Conservation (phyloP, 1,139 yeast species). For the Taphrina pruni region DNA sequence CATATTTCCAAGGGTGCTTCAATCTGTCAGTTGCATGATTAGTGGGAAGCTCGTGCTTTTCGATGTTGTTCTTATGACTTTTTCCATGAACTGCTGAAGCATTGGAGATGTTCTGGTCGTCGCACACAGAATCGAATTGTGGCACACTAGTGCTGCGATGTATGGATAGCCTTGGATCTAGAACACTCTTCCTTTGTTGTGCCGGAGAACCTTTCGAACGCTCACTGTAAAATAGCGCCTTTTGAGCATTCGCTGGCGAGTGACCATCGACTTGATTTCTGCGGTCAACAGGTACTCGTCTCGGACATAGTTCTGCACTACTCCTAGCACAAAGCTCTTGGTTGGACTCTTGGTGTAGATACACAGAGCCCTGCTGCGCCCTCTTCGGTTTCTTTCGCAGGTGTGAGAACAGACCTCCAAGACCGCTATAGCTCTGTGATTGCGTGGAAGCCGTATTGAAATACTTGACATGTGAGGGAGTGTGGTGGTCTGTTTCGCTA, state of each 20-base stretch:
- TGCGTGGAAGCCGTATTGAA: neutral
- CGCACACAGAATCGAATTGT: neutral
- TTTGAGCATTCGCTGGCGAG: neutral
- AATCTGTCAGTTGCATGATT: neutral
- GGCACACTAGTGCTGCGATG: constrained; percentile 6
- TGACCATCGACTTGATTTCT: neutral
- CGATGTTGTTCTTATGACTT: neutral
- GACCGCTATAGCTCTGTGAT: neutral
- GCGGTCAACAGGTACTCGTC: constrained; percentile 4
- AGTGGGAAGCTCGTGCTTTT: neutral
- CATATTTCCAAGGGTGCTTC: neutral
- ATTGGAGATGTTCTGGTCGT: neutral
- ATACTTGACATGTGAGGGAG: neutral
- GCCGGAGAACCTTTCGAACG: neutral
- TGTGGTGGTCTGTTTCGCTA: constrained; percentile 4
- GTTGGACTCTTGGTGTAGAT: neutral
- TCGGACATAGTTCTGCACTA: neutral
- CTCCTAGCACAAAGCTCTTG: constrained; percentile 3
- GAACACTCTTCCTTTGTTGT: neutral
- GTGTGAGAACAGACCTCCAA: constrained; percentile 8
- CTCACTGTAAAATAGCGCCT: neutral
- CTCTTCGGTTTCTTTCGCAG: constrained; percentile 14
- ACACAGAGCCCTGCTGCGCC: neutral
- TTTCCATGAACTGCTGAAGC: neutral
- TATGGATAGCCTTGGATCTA: neutral